Conservation (phyloP, 345 rosid genomes). For the Limnanthes douglasii region DNA sequence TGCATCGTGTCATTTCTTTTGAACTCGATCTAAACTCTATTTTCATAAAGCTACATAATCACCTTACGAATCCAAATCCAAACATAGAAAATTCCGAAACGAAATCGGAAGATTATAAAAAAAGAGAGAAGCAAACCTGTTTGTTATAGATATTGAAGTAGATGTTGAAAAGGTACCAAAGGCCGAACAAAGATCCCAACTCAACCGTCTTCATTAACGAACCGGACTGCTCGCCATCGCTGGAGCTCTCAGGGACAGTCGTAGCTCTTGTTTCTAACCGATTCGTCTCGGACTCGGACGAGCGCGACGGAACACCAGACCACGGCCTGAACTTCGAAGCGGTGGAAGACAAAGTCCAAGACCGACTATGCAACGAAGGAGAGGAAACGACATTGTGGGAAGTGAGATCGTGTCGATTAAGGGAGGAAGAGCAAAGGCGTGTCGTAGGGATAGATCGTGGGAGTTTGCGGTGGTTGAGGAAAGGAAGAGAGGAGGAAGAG, state of each 20-base stretch:
- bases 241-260: slow-evolving; percentile 48
- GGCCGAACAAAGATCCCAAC: slow-evolving; percentile 68
- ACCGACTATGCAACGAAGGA: slow-evolving; percentile 38
- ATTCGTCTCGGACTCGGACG: slow-evolving; percentile 10
- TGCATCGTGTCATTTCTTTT: no score
- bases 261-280: slow-evolving; percentile 36
- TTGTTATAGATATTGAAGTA: slow-evolving; percentile 99
- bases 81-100: neutral
- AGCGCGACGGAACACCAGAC: slow-evolving; percentile 31
- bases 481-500: slow-evolving; percentile 21
- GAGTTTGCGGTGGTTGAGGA: slow-evolving; percentile 19
- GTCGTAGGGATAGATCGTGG: slow-evolving; percentile 8
- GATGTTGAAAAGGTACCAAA: slow-evolving; percentile 90
- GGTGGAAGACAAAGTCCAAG: slow-evolving; percentile 34
- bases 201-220: slow-evolving; percentile 27
- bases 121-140: slow-evolving; percentile 32
- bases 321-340: slow-evolving; percentile 37
- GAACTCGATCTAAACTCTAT: no score
- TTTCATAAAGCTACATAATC: no score
- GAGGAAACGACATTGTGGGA: slow-evolving; percentile 26
- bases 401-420: slow-evolving; percentile 17
- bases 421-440: slow-evolving; percentile 9
- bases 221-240: slow-evolving; percentile 28
- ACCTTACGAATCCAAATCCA: no score
- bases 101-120: neutral